Percentiles rank a stretch among this genome's conserved stretches.
These are phyloP conservation scores for Xylaria sp. DNA, from an alignment of 2,329 filamentous ascomycete genomes.

Conservation along the genomic window DNA sequence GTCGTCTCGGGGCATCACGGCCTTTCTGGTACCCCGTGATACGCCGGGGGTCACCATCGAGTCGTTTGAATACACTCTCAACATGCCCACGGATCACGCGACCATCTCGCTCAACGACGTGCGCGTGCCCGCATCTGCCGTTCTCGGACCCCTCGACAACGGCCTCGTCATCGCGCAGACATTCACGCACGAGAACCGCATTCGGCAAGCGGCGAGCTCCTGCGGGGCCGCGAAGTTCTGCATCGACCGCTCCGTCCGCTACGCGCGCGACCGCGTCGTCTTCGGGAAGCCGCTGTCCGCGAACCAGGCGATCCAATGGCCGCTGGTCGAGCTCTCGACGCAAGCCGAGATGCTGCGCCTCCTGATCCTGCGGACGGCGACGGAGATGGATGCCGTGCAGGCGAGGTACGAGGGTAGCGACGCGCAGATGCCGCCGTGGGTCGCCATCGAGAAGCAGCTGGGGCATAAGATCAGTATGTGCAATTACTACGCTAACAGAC, in stretches of 20 bases:
- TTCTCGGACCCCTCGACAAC: constrained; percentile 63
- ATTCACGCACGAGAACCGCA: constrained; percentile 73
- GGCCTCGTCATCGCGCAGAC: constrained; percentile 71
- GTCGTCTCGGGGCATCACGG: constrained; percentile 66
- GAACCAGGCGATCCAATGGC: constrained; percentile 73
- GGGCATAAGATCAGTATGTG: constrained; percentile 73
- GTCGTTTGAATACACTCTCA: constrained; percentile 73
- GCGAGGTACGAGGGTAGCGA: constrained; percentile 46
- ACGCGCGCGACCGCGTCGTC: constrained; percentile 64
- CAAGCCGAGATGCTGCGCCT: constrained; percentile 71
- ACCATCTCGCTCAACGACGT: constrained; percentile 68
- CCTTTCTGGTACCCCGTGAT: constrained; percentile 67
- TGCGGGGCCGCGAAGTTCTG: constrained; percentile 70
- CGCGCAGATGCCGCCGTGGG: constrained; percentile 52
- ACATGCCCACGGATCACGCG: constrained; percentile 75
- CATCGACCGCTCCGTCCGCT: constrained; percentile 65
- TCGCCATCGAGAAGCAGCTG: constrained; percentile 67
- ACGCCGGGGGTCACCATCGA: constrained; percentile 64
- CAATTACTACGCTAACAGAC: constrained; percentile 72
- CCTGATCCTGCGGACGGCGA: constrained; percentile 69
- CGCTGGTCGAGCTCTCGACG: constrained; percentile 70
- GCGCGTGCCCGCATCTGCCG: constrained; percentile 63
- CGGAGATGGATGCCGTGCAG: constrained; percentile 68
- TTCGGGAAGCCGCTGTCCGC: constrained; percentile 67
- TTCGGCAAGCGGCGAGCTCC: constrained; percentile 71